Evolutionary conservation across 352 stramenopile genomes (phyloP), one percentile per base, ranked within the genome.

Genomic region (Phytophthora palmivora): DNA sequence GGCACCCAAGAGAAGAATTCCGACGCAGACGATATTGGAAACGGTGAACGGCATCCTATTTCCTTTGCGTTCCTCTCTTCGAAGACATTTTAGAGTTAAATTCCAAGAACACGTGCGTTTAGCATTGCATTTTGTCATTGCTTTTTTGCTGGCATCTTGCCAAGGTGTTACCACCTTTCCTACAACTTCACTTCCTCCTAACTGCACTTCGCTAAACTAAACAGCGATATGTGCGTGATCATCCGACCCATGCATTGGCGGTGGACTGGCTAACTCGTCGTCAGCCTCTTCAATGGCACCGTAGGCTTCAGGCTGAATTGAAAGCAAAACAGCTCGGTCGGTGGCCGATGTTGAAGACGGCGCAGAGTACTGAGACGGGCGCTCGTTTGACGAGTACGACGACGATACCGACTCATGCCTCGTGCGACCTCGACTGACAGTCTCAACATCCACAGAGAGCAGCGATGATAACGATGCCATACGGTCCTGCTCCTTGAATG

Each of bases 381-480:
- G 72, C 1, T 81, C 70, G 7, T 66, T 75, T 21, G 73, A 82
- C 28, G 73, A 82, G 62, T 82, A 82, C 8, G 73, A 82, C 14
- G 73, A 82, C 14, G 73, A 78, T 42, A 79, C 72, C 15, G 73
- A 82, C 21, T 53, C 60, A 19, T 72, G 73, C 19, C 70, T 61
- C 12, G 45, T 51, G 16, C 70, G 69, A 5, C 69, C 58, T 30
- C 65, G 61, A 55, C 21, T 76, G 4, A 69, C 43, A 8, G 66
- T 58, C 18, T 79, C 73, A 11, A 71, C 45, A 19, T 78, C 63
- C 26, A 74, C 62, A 15, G 73, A 79, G 6, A 82, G 58, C 22
- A 82, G 67, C 28, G 73, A 82, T 4, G 73, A 82, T 33, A 82
- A 44, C 36, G 73, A 82, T 22, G 73, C 73, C 70, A 82, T 82